Evolutionary conservation across 2,329 filamentous ascomycete species (phyloP).

Genomic region (Apiospora kogelbergensis): DNA sequence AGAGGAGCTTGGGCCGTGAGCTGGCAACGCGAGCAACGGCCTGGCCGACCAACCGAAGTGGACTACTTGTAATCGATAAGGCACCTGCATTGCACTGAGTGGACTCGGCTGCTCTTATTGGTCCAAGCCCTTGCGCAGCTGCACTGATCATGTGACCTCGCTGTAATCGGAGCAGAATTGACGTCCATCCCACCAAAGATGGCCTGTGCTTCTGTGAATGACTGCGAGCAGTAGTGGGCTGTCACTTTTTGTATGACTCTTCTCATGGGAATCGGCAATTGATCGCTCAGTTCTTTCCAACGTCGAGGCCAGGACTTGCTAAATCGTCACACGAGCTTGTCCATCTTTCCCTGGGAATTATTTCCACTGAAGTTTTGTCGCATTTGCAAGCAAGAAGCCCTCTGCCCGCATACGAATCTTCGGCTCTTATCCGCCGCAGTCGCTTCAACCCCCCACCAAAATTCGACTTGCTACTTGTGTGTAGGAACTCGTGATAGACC

Average conservation of each 20-base stretch:
- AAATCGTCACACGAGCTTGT: neutral
- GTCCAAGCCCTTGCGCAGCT: neutral
- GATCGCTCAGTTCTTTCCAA: neutral
- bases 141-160: neutral
- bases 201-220: neutral
- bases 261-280: neutral
- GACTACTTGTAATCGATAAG: neutral
- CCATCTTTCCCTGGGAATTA: neutral
- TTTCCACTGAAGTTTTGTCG: neutral
- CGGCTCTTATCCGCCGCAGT: neutral
- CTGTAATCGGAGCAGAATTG: neutral
- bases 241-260: neutral
- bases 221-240: neutral
- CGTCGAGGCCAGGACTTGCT: neutral
- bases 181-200: neutral
- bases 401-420: neutral
- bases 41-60: neutral
- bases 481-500: neutral
- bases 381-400: neutral
- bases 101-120: neutral
- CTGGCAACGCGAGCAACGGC: too few species aligned
- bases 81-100: neutral
- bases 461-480: neutral
- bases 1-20: conserved; percentile 3
- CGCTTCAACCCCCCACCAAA: neutral